Evolutionary conservation across 2,329 filamentous ascomycete species (phyloP), one percentile per base, ranked within the genome.

Genomic region (Phialophora verrucosa): DNA sequence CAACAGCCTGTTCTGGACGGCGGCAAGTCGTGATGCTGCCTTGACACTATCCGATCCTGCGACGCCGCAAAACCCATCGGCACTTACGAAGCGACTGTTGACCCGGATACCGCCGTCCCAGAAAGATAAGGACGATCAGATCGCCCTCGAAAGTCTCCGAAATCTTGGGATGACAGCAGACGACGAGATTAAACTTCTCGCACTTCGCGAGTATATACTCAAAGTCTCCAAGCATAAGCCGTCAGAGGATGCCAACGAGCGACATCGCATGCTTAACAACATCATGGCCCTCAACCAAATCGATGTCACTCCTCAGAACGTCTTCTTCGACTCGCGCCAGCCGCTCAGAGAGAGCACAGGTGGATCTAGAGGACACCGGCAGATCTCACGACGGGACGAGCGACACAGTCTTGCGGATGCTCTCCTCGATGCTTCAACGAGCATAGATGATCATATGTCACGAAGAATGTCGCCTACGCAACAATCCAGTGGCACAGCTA

Each of bases 111-210:
- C 51, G 60, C 65, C 38, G 67, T 75, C 57, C 71, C 87, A 10
- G 78, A 93, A 88, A 74, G 97, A 93, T 71, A 93, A 96, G 8
- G 94, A 98, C 76, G 95, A 99, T 75, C 93, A 97, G 69, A 88
- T 93, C 71, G 98, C 95, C 93, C 82, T 99, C n/a, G 83, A 86
- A 14, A 90, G 92, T 70, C 80, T 99, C 56, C 87, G 91, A 59
- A 96, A 92, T 70, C 87, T 96, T 50, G 95, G 95, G 0, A 87
- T 99, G 82, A 82, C 84, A 1, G 75, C 83, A 0, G 93, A 97
- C 53, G 94, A 99, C 72, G 95, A 99, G 71, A 87, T 91, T 75
- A 98, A 99, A 77, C 81, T 99, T 2, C 81, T 98, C 42, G 91
- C 89, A 4, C 82, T 99, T 11, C 85, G 91, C 64, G 93, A 97